Percentiles rank a stretch among this genome's conserved stretches.
Evolutionary conservation across 2,329 filamentous ascomycete species (phyloP).

Genomic region (Didymella lethalis): DNA sequence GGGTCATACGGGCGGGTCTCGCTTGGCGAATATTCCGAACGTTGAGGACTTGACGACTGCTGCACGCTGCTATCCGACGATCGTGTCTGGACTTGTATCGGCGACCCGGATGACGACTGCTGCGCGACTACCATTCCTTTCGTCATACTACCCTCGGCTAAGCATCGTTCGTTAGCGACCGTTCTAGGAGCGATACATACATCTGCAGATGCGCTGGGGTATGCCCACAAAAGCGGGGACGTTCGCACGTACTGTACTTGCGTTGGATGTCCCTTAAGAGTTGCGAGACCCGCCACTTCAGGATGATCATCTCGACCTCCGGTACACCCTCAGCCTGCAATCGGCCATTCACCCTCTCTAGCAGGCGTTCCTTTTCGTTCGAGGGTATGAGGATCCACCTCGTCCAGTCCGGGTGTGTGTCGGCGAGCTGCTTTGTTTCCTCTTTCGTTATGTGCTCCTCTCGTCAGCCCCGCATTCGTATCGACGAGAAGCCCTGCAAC

Average conservation of each 20-base stretch:
- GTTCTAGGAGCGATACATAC: constrained; percentile 31
- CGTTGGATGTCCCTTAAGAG: constrained; percentile 48
- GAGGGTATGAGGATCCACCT: constrained; percentile 50
- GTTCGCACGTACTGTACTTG: constrained; percentile 47
- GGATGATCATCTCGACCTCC: constrained; percentile 48
- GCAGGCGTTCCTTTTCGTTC: constrained; percentile 48
- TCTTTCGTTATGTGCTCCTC: constrained; percentile 50
- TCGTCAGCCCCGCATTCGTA: constrained; percentile 34
- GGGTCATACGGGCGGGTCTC: constrained; percentile 48
- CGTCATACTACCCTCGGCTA: constrained; percentile 50
- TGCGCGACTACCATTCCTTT: constrained; percentile 34
- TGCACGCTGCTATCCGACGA: constrained; percentile 37
- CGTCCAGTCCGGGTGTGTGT: constrained; percentile 49
- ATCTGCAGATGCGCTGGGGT: constrained; percentile 28
- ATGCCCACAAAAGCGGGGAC: constrained; percentile 30
- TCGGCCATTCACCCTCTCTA: constrained; percentile 47
- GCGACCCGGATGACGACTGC: constrained; percentile 37
- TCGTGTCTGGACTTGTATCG: constrained; percentile 40
- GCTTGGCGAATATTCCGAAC: constrained; percentile 45
- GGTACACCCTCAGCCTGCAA: constrained; percentile 48
- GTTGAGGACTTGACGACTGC: constrained; percentile 42
- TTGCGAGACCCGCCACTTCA: constrained; percentile 50
- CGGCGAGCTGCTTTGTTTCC: constrained; percentile 47
- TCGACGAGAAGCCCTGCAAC: constrained; percentile 26
- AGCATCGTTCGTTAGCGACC: constrained; percentile 42